Conservation (phyloP, 306 rosid genomes). For the Mimosa pudica region DNA sequence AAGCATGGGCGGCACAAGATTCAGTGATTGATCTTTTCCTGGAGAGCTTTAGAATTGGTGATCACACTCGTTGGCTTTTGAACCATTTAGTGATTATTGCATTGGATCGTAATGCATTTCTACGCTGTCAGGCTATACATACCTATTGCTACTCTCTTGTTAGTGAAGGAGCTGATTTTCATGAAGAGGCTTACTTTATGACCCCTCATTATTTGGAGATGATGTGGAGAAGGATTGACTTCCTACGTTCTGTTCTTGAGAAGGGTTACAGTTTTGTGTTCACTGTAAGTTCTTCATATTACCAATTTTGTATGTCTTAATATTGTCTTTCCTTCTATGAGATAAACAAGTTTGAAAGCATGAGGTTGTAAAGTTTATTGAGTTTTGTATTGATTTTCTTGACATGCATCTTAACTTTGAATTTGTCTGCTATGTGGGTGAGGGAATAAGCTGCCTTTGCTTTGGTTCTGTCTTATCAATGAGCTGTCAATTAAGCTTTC, state of each 20-base stretch:
- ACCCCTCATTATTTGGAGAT: constrained; percentile 82
- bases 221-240: constrained; percentile 97
- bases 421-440: constrained; percentile 22
- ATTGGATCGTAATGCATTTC: constrained; percentile 74
- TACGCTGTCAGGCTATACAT: constrained; percentile 75
- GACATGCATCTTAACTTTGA: constrained; percentile 14
- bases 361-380: constrained; percentile 9
- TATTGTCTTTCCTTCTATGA: constrained; percentile 18
- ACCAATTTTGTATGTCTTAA: constrained; percentile 16
- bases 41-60: constrained; percentile 88
- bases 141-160: constrained; percentile 69
- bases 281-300: constrained; percentile 63
- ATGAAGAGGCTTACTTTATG: constrained; percentile 82
- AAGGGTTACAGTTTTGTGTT: constrained; percentile 93
- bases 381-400: constrained; percentile 29
- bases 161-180: constrained; percentile 75
- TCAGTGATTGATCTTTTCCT: constrained; percentile 85
- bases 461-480: constrained; percentile 6
- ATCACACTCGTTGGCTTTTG: constrained; percentile 62
- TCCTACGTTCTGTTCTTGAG: constrained; percentile 82
- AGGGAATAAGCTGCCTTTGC: constrained; percentile 21
- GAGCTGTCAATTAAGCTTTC: constrained; percentile 20
- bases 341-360: constrained; percentile 7
- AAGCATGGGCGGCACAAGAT: constrained; percentile 93
- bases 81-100: constrained; percentile 86